A percentile compares a stretch with the other conserved stretches of the same genome.
Evolutionary conservation across 2,329 filamentous ascomycete genomes (phyloP).

Genomic region (Beauveria australis): DNA sequence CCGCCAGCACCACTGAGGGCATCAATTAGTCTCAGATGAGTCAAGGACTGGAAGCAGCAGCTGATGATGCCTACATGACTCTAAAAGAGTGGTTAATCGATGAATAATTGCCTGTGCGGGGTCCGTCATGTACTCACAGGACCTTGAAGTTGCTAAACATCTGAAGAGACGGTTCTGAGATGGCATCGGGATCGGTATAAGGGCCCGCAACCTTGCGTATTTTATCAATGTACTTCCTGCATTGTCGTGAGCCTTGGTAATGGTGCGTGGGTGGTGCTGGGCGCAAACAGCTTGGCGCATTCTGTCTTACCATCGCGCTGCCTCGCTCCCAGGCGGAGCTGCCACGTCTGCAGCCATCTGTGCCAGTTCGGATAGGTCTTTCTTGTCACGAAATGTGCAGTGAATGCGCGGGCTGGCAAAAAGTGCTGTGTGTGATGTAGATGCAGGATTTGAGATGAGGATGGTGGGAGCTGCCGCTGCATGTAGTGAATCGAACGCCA

Average conservation of each 20-base stretch:
- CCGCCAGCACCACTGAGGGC: constrained; percentile 74
- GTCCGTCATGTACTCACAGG: constrained; percentile 43
- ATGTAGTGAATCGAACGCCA: not conserved
- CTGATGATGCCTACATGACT: constrained; percentile 39
- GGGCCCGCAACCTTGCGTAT: constrained; percentile 71
- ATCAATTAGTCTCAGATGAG: constrained; percentile 13
- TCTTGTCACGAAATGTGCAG: not conserved
- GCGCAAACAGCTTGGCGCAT: not conserved
- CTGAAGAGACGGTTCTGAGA: constrained; percentile 42
- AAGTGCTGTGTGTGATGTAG: not conserved
- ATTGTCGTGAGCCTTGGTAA: constrained; percentile 13
- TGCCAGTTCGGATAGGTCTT: not conserved
- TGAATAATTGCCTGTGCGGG: not conserved
- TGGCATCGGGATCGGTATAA: constrained; percentile 61
- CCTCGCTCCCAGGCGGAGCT: constrained; percentile 17
- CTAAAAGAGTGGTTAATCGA: constrained; percentile 23
- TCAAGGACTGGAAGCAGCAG: not conserved
- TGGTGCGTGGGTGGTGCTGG: not conserved
- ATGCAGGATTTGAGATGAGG: constrained; percentile 1
- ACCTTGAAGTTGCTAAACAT: constrained; percentile 65
- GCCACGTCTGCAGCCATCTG: constrained; percentile 3
- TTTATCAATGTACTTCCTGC: constrained; percentile 75
- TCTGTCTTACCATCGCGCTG: constrained; percentile 26
- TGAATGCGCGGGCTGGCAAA: not conserved
- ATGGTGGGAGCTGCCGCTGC: not conserved